Base-by-base conservation (phyloP, 1,284 basidiomycete species). In the Ceratobasidium sp. region DNA sequence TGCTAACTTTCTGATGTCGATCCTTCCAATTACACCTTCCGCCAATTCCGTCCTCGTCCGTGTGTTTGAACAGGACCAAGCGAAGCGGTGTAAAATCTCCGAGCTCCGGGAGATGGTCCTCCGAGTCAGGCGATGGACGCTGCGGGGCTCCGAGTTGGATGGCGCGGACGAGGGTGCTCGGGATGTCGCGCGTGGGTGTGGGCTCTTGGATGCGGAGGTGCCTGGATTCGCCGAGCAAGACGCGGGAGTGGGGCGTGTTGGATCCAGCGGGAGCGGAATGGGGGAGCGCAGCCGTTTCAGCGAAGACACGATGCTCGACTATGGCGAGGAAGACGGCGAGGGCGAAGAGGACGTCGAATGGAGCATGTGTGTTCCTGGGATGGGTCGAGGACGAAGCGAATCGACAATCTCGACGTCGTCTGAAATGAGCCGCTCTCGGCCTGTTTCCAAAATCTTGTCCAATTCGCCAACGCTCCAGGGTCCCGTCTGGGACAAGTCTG, bases 81-180 rank as follows among this genome's bases (percentile, higher is more conserved):
- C 82, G 40, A 74, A 77, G n/a, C 86, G 88, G 43, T 84, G 86
- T 65, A 81, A 83, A n/a, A 80, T 95, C 67, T 78, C 80, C 4
- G 84, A 90, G 32, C 82, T 95, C 1, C 84, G 88, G 27, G 74
- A 79, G 54, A 83, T 83, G 72, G 83, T 94, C 70, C 72, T 85
- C 31, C 77, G 78, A 1, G 81, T 92, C 40, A 81, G 85, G 34
- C 85, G 83, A 1, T 92, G 94, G 80, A 91, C 87, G 73, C 85
- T 89, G 81, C 80, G 80, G 3, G 81, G 84, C 20, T 80, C 80
- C 29, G 84, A 89, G 72, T 78, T 88, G 43, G 75, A 76, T 15
- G 62, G 74, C 49, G 83, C 85, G 42, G 32, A 29, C 42, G 58
- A 56, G 10, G 35, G 58, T 7, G 58, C 69, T 7, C 69, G 53